Percentiles rank a stretch among this genome's conserved stretches.
Conservation (phyloP, 352 stramenopile species). For the Phytopythium mirpurense region DNA sequence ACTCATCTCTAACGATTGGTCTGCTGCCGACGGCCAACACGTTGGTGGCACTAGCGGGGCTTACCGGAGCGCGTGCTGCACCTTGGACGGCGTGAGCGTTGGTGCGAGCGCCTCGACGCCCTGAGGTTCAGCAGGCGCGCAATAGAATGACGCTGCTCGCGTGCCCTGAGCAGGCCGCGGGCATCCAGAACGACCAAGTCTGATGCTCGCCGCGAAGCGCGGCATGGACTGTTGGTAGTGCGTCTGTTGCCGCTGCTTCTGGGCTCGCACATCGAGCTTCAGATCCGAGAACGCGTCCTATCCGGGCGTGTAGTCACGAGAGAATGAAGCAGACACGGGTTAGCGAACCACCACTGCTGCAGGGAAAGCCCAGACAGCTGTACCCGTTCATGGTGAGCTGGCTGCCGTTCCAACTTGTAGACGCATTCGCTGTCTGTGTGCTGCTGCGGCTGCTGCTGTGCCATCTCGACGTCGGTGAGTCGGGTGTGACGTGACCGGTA, state of each 20-base stretch:
- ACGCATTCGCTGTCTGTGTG: not conserved
- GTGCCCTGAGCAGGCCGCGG: not conserved
- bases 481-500: too few relatives aligned
- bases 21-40: not conserved
- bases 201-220: not conserved
- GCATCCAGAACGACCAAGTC: not conserved
- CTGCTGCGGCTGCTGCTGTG: not conserved
- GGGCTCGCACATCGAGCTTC: conserved; percentile 21
- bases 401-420: not conserved
- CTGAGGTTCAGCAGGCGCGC: not conserved
- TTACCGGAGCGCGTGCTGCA: conserved; percentile 22
- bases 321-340: too few relatives aligned
- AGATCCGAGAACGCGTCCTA: conserved; percentile 26
- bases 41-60: not conserved
- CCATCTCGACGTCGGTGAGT: too few relatives aligned
- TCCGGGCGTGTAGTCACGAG: too few relatives aligned
- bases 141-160: not conserved
- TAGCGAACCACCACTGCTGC: too few relatives aligned
- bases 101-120: not conserved
- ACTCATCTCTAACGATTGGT: not conserved
- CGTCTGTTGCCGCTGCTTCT: not conserved
- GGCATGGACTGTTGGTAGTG: not conserved
- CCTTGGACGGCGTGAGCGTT: conserved; percentile 14
- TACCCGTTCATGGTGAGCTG: not conserved
- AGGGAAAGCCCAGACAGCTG: not conserved